Base-by-base conservation (phyloP, 192 early-diverging fungal genomes). In the Haplosporangium gracile region DNA sequence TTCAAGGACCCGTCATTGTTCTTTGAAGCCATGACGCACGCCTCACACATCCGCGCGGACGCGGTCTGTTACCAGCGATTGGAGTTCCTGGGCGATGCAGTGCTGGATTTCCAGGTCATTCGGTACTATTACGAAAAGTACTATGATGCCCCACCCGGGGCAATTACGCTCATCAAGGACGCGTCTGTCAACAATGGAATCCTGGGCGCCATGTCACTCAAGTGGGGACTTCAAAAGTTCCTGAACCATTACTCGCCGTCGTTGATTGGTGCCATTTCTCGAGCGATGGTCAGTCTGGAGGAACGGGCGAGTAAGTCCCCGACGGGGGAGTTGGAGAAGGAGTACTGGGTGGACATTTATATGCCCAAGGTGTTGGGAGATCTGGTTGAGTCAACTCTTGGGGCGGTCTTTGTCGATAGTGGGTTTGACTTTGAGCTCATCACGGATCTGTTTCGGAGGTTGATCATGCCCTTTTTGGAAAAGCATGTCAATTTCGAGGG, bases 331-430 rank as follows among this genome's bases (percentile, higher is more conserved):
- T 69, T 88, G 81, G 76, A 90, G 87, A 77, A 92, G 15, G 95
- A 97, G 72, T 97, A 95, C 78, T 97, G 97, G 97, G 89, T 91
- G 49, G 87, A 94, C 43, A 79, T 96, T n/a, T 89, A 90, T 15
- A 92, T 97, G n/a, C 98, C 98, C 32, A 99, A 99, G 77, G 94
- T 96, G 0, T 81, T 97, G 60, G 95, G 95, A 11, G 98, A 99
- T 89, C 82, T 98, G 1, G 91, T 97, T n/a, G 98, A 99, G 87
- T 94, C 95, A 51, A 91, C 97, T 51, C 51, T 97, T 18, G 98
- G 98, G 5, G 97, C 98, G 9, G 88, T 97, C 8, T 96, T 95
- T 81, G 91, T 98, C 26, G 98, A 99, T 84, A 93, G 93, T 47
- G 92, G 91, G 1, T 97, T 96, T 85, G 83, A 94, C 76, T 72